Base-by-base conservation (phyloP, 768 basidiomycete species). In the Thelephora aurantiotincta region DNA sequence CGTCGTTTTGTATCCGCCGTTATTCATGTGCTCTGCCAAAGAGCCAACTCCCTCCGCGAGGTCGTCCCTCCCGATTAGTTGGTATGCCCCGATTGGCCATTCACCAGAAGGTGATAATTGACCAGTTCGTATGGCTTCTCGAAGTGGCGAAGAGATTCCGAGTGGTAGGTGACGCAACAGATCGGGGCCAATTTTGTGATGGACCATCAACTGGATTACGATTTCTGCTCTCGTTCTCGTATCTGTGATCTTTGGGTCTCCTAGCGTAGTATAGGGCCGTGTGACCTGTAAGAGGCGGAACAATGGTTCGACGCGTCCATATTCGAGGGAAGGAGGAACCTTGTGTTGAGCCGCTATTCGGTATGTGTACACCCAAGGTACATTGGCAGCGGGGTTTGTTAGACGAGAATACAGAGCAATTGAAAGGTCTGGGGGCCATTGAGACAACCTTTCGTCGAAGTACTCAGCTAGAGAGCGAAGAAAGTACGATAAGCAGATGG, bases 61-160 rank as follows among this genome's bases (percentile, higher is more conserved):
- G 59, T 93, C 90, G 49, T 78, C 73, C 20, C 89, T 68, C 2
- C 80, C 82, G 49, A 90, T 73, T 2, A 84, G 69, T 5, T 69
- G 64, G 61, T 88, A 91, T 12, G 78, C 74, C 11, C 68, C 68
- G n/a, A 73, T 51, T 0, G 80, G 72, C 90, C 89, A 92, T 51
- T 80, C 72, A 3, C 71, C 68, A 1, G 82, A 78, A 2, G 93
- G 87, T 0, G 78, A 73, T 5, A 83, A 63, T 58, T 94, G 91
- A 51, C 88, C 90, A 7, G 82, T 79, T 51, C 89, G 67, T n/a
- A 84, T 69, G 1, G 85, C 87, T 60, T 98, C 96, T 46, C 82
- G 68, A 4, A 98, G 64, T 1, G 94, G 93, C 0, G 80, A 73
- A 1, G 80, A 74, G 23, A 87, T 68, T 0, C 86, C 85, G 11